Evolutionary conservation across 352 stramenopile species (phyloP), one percentile per base, ranked within the genome.

Genomic region (Phytophthora megakarya): DNA sequence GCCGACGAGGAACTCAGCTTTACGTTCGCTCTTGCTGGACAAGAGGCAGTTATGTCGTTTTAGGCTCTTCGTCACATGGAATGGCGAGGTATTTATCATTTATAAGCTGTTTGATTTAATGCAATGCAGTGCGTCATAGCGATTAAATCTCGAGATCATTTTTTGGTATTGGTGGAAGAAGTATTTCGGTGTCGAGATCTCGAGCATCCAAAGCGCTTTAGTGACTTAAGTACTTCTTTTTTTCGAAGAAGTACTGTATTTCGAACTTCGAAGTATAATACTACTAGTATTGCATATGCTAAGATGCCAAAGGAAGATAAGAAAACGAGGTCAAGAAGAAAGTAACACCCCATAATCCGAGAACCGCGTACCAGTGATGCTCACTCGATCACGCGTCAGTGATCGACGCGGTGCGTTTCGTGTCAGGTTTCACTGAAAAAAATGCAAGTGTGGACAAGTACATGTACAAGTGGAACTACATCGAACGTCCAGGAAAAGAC

Each of bases 391-490:
- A 5, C 16, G 52, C 86, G 25, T 61, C 70, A 28, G 65, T 67
- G 7, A 61, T 90, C 10, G 73, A 86, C 42, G 62, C 81, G 26
- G 16, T 80, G 32, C 77, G 77, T 18, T 90, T 75, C 57, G 76
- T 80, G 30, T 68, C 66, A 15, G 81, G 84, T 23, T 89, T 88
- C 38, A 61, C 59, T 18, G 62, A 65, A 35, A 83, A 87, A 53
- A 76, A 43, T 38, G 61, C 72, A 2, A 57, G 28, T 19, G 62
- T 84, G 8, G 71, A 82, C 75, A 59, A 78, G 35, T 82, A 82
- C 75, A 59, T 76, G 35, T 82, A 89, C 59, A 80, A 80, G 49
- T 92, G 81, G 81, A 86, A 76, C 35, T 92, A 87, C 76, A 83
- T 90, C 30, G 78, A 90, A 56, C 67, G 76, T 19, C 56, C 68